Evolutionary conservation across 1,139 yeast species (phyloP), one percentile per base, ranked within the genome.

Genomic region (Scheffersomyces illinoinensis): DNA sequence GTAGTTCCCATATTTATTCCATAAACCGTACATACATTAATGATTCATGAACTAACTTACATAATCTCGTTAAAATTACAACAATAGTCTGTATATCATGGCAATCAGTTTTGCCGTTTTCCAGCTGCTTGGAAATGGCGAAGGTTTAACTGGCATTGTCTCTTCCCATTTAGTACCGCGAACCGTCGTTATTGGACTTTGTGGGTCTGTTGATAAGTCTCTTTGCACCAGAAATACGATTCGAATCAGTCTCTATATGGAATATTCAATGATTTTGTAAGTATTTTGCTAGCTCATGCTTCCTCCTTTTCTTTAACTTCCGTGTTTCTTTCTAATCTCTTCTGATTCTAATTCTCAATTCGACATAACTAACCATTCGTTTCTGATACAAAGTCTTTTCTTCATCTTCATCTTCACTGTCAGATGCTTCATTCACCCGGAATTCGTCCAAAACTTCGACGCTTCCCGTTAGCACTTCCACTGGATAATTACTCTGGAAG

Each of bases 401-500:
- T 14, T 73, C 76, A 17, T 74, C 76, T 19, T 70, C 72, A 3
- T 70, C 74, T 6, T 48, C 51, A 6, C 51, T 48, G 47, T 62
- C 59, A 6, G 60, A 54, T 3, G 51, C 51, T 4, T 70, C 73
- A 8, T 65, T 75, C 46, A 62, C 59, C 17, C 62, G 62, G 55
- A 86, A 81, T 68, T 88, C 92, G 70, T 89, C 95, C 47, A 89
- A 68, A 0, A 89, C 91, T 56, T 84, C 84, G 0, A 86, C 79
- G 14, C 86, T 83, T 33, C 83, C 87, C 0, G 93, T 89, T 46
- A 74, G 66, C 1, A 87, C 68, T 39, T 87, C 90, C 5, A 88
- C 83, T 60, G 71, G 77, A 64, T 79, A 75, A 26, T 81, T 81
- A 50, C 75, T 76, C 62, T 83, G 82, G 67, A 84, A 88, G 61